phyloP scores from a whole-genome alignment of 2,329 filamentous ascomycete species.

The Eutypa lata region DNA sequence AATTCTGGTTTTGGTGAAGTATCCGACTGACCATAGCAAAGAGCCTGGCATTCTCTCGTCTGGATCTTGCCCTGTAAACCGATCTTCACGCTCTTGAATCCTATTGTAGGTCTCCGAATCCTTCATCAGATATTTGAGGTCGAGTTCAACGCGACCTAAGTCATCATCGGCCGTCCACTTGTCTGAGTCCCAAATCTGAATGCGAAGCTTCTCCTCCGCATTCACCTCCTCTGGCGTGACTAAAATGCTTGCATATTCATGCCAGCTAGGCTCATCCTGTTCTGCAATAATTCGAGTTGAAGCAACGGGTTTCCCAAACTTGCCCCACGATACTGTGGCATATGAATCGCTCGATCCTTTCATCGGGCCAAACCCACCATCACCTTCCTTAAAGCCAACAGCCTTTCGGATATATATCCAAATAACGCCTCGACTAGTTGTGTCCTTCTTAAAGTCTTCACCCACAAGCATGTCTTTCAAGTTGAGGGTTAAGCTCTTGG shows the following conservation, averaged over 20 bases:
- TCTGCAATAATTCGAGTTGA: conserved; percentile 63
- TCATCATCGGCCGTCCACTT: conserved; percentile 71
- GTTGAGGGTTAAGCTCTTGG: conserved; percentile 70
- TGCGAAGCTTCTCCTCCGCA: conserved; percentile 63
- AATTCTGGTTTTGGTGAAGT: conserved; percentile 65
- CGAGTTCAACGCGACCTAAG: conserved; percentile 68
- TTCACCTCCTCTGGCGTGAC: conserved; percentile 71
- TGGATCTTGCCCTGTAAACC: conserved; percentile 61
- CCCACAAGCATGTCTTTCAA: conserved; percentile 75
- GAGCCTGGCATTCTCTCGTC: conserved; percentile 68
- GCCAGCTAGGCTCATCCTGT: conserved; percentile 68
- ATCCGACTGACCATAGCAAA: conserved; percentile 67
- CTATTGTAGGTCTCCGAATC: conserved; percentile 55
- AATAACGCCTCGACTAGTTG: conserved; percentile 60
- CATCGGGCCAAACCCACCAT: conserved; percentile 58
- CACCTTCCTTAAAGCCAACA: conserved; percentile 68
- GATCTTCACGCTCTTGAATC: conserved; percentile 61
- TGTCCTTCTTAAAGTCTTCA: conserved; percentile 78
- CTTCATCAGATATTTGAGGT: conserved; percentile 63
- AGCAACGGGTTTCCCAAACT: conserved; percentile 68
- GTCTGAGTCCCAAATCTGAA: conserved; percentile 77
- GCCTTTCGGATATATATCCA: conserved; percentile 65
- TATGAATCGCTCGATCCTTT: conserved; percentile 68
- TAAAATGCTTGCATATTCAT: conserved; percentile 67
- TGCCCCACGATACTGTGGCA: conserved; percentile 71